phyloP scores from a whole-genome alignment of 306 rosid genomes.

The Potentilla sterilis region DNA sequence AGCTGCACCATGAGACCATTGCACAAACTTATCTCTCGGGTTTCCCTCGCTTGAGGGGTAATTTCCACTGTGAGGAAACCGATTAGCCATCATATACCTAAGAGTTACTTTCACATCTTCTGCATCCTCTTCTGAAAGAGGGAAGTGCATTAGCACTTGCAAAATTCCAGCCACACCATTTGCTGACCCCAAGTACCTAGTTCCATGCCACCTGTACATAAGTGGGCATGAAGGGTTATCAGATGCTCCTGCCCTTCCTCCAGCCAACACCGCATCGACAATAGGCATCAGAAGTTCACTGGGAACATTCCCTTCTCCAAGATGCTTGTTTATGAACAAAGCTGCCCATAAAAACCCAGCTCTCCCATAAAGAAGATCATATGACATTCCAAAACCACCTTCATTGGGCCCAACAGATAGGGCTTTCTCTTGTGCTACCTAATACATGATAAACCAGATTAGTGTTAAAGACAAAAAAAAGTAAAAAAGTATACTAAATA shows the following conservation, averaged over 20 bases:
- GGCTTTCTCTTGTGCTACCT: constrained; percentile 80
- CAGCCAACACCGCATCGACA: constrained; percentile 72
- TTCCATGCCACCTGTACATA: constrained; percentile 94
- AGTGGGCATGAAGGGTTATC: constrained; percentile 73
- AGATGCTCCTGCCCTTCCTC: constrained; percentile 89
- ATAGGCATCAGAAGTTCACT: constrained; percentile 54
- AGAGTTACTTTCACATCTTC: constrained; percentile 78
- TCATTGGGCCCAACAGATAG: constrained; percentile 87
- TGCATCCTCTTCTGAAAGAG: constrained; percentile 55
- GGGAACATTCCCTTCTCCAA: constrained; percentile 57
- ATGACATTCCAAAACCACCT: constrained; percentile 99
- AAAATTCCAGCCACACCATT: constrained; percentile 84
- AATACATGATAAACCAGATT: constrained; percentile 3
- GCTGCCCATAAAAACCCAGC: constrained; percentile 90
- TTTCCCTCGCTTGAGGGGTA: constrained; percentile 95
- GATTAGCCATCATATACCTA: constrained; percentile 71
- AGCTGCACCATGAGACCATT: constrained; percentile 91
- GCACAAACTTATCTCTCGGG: constrained; percentile 75
- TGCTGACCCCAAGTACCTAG: constrained; percentile 88
- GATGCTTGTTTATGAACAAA: constrained; percentile 59
- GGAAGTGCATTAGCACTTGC: constrained; percentile 76
- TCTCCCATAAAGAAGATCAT: constrained; percentile 82
- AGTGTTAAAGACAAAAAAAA: not conserved
- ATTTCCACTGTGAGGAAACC: constrained; percentile 81
- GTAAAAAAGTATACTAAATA: not conserved